Evolutionary conservation across 164 flowering plant species (phyloP), one percentile per base, ranked within the genome.

Genomic region (Litsea cubeba): DNA sequence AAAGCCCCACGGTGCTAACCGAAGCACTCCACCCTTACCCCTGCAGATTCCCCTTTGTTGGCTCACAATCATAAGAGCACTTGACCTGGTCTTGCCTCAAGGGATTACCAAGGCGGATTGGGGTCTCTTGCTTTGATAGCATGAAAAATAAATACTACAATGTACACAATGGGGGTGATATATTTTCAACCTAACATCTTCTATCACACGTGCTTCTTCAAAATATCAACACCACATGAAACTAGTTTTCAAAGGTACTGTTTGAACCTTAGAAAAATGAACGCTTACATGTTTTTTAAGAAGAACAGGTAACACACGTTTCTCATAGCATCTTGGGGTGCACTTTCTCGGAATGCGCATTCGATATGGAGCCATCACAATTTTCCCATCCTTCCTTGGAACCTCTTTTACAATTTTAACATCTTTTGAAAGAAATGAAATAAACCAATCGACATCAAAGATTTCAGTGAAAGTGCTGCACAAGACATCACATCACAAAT

Each of bases 301-400:
- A 66, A 91, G 90, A 76, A 88, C 88, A 62, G 96, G 96, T 74
- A 90, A 71, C 30, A 93, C 92, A 72, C 92, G 96, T 50, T 74
- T 89, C 51, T 77, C 76, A 79, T 93, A 93, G 84, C 96, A 91
- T 72, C 83, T 86, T 58, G 86, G 87, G 68, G 78, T 90, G 79
- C 98, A 93, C 76, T 93, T 93, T 83, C 98, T 86, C 18, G 94
- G 96, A 71, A 93, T 94, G 75, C 94, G 98, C 92, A 89, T 93
- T 40, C 71, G 82, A 72, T 82, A 79, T 12, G 86, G 81, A 72
- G 75, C 60, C 70, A 35, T 69, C 18, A 79, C 62, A 49, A 81
- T 24, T 83, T 84, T 89, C 64, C 92, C 88, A 75, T 85, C 83
- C 79, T 74, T 87, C 71, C 50, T 79, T 14, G 95, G 96, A 20